Conservation (phyloP, 495 filamentous ascomycete genomes). For the Immersiella caudata region DNA sequence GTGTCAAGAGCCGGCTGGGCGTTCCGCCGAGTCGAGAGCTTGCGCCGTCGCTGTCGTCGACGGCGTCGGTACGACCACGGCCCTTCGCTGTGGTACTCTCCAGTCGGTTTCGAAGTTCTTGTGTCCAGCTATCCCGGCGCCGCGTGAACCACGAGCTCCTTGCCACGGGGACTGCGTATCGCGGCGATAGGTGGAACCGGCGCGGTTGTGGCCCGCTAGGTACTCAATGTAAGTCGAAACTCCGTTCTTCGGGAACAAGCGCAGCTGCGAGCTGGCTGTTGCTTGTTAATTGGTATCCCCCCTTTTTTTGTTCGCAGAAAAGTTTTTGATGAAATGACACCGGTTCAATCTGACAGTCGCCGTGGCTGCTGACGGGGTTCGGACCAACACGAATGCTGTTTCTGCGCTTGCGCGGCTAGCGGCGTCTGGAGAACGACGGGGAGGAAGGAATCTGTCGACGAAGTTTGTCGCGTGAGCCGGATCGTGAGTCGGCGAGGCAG, state of each 20-base stretch:
- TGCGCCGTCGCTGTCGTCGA: background rate
- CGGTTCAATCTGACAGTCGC: conserved; percentile 26
- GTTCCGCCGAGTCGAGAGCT: background rate
- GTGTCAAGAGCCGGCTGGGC: background rate
- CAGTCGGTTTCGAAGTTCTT: background rate
- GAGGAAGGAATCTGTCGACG: conserved; percentile 8
- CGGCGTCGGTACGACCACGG: background rate
- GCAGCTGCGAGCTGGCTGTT: conserved; percentile 29
- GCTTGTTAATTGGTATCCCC: conserved; percentile 28
- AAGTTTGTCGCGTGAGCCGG: conserved; percentile 18
- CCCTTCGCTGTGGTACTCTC: background rate
- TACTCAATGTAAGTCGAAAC: conserved; percentile 26
- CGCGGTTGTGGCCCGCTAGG: background rate
- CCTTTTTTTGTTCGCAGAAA: conserved; percentile 21
- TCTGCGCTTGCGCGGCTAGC: background rate
- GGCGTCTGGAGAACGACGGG: background rate
- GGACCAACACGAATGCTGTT: background rate
- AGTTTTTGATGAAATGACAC: conserved; percentile 37
- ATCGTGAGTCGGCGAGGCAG: conserved; percentile 27
- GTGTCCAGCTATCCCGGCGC: background rate
- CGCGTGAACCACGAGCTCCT: conserved; percentile 4
- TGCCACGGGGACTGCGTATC: background rate
- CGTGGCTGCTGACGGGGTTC: background rate
- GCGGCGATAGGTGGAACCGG: conserved; percentile 5
- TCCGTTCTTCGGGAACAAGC: conserved; percentile 35